Evolutionary conservation across 257 asterid species (phyloP).

Genomic region (Paulownia fortunei): DNA sequence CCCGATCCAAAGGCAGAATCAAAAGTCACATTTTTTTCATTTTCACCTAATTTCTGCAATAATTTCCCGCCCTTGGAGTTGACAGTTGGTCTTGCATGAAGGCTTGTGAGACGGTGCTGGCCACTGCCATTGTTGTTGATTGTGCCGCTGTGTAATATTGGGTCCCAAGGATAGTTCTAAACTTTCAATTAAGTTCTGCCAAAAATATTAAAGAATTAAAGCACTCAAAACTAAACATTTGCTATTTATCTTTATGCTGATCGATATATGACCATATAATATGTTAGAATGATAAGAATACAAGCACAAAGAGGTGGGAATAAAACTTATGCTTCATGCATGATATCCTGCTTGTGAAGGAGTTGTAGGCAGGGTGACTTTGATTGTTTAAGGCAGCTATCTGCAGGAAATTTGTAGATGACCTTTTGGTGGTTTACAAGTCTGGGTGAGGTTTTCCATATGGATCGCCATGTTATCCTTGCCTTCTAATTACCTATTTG

Average conservation of each 20-base stretch:
- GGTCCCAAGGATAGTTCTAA: not conserved
- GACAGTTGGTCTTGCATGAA: too few species aligned
- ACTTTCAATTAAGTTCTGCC: not conserved
- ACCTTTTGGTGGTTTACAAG: not conserved
- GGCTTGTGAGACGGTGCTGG: too few species aligned
- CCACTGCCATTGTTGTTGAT: too few species aligned
- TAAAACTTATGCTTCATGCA: not conserved
- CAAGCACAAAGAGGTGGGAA: not conserved
- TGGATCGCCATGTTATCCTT: conserved; percentile 14
- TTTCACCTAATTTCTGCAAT: too few species aligned
- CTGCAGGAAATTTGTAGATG: not conserved
- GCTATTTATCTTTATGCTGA: not conserved
- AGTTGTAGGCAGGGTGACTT: not conserved
- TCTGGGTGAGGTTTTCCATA: not conserved
- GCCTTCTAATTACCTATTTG: not conserved
- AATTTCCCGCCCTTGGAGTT: too few species aligned
- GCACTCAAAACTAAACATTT: not conserved
- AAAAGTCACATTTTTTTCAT: too few species aligned
- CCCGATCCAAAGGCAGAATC: too few species aligned
- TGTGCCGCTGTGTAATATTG: too few species aligned
- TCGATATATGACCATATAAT: not conserved
- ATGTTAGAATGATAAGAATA: not conserved
- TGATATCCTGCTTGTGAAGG: conserved; percentile 15
- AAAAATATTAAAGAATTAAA: not conserved
- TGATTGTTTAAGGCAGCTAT: not conserved